Evolutionary conservation across 2,329 filamentous ascomycete species (phyloP), one percentile per base, ranked within the genome.

Genomic region (Rachicladosporium sp.): DNA sequence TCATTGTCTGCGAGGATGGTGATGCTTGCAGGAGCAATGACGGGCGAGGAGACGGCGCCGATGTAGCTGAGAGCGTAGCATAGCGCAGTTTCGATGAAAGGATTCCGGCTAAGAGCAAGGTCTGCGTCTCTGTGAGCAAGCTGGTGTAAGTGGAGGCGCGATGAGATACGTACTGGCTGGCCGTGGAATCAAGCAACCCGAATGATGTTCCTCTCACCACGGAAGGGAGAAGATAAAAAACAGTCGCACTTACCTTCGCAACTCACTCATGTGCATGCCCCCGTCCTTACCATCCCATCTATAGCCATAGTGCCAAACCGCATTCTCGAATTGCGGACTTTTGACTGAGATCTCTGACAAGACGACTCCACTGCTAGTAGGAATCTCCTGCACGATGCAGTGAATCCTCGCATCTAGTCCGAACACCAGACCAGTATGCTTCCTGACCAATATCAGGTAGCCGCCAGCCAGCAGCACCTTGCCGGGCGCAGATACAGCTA

Each of bases 381-480:
- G 65, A 44, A 74, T 60, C 39, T 71, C 68, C 51, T 74, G 67
- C 33, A 78, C 69, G 45, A 70, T 58, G 33, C 75, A 70, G 55
- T 80, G 75, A 29, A 80, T 78, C 41, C 76, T 66, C 34, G 76
- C 76, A 56, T 78, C 69, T 37, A 80, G 68, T 27, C 74, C 76
- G 51, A 79, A 78, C 3, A 80, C 76, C 11, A 78, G 67, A 29
- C 80, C 89, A 3, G 82, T 91, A 63, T 95, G 87, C 45, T 74
- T 69, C 45, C 84, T 78, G 66, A 96, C 89, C 34, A 98, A 78
- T 13, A 95, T 89, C 34, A 96, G 78, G 63, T 96, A 98, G 45
- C 91, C 91, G 47, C 91, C 91, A 3, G 89, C 86, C 39, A 96
- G 74, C 48, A 98, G 75, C 44, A 98, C 91, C 68, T 98, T 98